Percentiles rank a stretch among this genome's conserved stretches.
These are phyloP conservation scores for Calonectria pseudoreteaudii DNA, from an alignment of 2,329 filamentous ascomycete genomes.

Conservation along the genomic window DNA sequence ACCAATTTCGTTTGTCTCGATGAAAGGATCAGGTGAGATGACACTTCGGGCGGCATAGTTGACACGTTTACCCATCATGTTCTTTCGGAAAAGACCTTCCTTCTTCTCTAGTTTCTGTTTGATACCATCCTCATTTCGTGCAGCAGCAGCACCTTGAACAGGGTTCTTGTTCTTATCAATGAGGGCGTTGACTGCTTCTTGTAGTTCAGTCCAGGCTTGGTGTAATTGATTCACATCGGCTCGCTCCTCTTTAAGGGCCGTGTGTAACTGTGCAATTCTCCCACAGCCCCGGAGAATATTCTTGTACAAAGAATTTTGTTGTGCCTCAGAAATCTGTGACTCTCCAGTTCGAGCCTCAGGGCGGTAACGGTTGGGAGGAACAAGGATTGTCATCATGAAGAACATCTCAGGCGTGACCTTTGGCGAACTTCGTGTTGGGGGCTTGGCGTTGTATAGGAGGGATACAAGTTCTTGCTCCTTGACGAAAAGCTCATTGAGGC, in stretches of 20 bases:
- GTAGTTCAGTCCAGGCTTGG: slow-evolving; percentile 83
- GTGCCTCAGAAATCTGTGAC: slow-evolving; percentile 85
- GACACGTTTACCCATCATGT: slow-evolving; percentile 99
- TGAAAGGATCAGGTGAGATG: slow-evolving; percentile 97
- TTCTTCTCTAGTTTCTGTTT: slow-evolving; percentile 99
- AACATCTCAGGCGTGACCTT: slow-evolving; percentile 88
- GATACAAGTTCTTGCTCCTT: slow-evolving; percentile 87
- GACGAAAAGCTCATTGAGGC: slow-evolving; percentile 83
- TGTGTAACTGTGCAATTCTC: slow-evolving; percentile 77
- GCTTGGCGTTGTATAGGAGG: slow-evolving; percentile 86
- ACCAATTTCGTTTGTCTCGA: slow-evolving; percentile 98
- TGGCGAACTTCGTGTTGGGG: slow-evolving; percentile 66
- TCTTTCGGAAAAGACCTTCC: slow-evolving; percentile 96
- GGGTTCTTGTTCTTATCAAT: slow-evolving; percentile 92
- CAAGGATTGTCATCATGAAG: slow-evolving; percentile 86
- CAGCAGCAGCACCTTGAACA: slow-evolving; percentile 80
- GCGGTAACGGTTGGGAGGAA: slow-evolving; percentile 92
- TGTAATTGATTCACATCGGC: slow-evolving; percentile 77
- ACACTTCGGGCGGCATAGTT: slow-evolving; percentile 98
- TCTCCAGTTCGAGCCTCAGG: slow-evolving; percentile 87
- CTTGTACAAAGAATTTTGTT: slow-evolving; percentile 90
- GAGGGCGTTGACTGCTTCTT: slow-evolving; percentile 91
- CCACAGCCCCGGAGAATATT: slow-evolving; percentile 82
- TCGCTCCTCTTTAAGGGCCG: slow-evolving; percentile 58
- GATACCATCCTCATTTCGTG: slow-evolving; percentile 89